A percentile compares a stretch with the other conserved stretches of the same genome.
Evolutionary conservation across 495 filamentous ascomycete species (phyloP).

Genomic region (Clohesyomyces aquaticus): DNA sequence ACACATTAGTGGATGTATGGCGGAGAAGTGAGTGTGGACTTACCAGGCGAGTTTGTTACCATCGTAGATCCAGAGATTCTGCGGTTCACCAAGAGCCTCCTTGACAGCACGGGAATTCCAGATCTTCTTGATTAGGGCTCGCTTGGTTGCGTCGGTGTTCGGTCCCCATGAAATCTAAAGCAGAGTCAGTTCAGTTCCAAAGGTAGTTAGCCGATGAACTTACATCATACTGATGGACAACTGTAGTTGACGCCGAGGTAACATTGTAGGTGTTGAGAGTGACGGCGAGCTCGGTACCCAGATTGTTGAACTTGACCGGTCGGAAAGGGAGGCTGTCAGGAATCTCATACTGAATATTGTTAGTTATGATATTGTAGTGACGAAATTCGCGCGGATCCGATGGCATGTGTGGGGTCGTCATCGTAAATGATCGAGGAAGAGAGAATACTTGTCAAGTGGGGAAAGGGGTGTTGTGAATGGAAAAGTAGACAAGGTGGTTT

Average conservation of each 20-base stretch:
- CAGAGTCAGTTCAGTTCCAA: neutral
- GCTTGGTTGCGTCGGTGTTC: slow-evolving; percentile 60
- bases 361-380: slow-evolving; percentile 24
- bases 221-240: slow-evolving; percentile 86
- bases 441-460: slow-evolving; percentile 1
- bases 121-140: slow-evolving; percentile 67
- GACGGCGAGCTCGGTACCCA: slow-evolving; percentile 62
- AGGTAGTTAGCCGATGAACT: slow-evolving; percentile 46
- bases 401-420: too few species aligned
- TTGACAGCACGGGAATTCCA: slow-evolving; percentile 70
- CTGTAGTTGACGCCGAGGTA: slow-evolving; percentile 52
- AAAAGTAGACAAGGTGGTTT: too few species aligned
- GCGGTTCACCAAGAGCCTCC: slow-evolving; percentile 50
- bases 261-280: slow-evolving; percentile 76
- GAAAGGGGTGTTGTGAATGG: slow-evolving; percentile 1
- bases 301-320: slow-evolving; percentile 35
- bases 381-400: too few species aligned
- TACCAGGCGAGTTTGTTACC: slow-evolving; percentile 79
- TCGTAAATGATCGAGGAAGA: neutral
- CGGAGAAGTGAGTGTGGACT: too few species aligned
- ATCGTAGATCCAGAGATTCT: slow-evolving; percentile 70
- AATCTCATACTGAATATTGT: slow-evolving; percentile 23
- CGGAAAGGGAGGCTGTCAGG: slow-evolving; percentile 33
- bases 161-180: slow-evolving; percentile 26
- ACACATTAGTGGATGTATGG: neutral